These are phyloP conservation scores for Penicillium manginii DNA, from an alignment of 495 filamentous ascomycete genomes.

Conservation along the genomic window DNA sequence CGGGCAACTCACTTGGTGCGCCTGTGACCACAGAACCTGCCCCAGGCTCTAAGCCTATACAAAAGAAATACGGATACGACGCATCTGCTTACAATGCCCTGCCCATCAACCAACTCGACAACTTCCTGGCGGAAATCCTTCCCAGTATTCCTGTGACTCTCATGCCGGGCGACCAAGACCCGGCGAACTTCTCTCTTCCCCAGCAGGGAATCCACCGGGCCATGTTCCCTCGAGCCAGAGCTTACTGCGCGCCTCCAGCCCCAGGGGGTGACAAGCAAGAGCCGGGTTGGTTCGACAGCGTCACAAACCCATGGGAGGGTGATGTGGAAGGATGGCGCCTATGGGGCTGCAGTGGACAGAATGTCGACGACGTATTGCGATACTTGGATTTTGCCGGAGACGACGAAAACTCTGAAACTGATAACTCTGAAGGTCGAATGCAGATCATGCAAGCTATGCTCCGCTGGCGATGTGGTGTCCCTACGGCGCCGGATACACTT, in stretches of 20 bases:
- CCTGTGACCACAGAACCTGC: slow-evolving; percentile 40
- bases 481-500: slow-evolving; percentile 93
- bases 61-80: slow-evolving; percentile 95
- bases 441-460: slow-evolving; percentile 91
- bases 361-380: slow-evolving; percentile 89
- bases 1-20: slow-evolving; percentile 81
- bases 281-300: slow-evolving; percentile 80
- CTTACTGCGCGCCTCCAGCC: slow-evolving; percentile 58
- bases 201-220: slow-evolving; percentile 84
- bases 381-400: slow-evolving; percentile 63
- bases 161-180: slow-evolving; percentile 74
- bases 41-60: slow-evolving; percentile 45
- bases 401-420: slow-evolving; percentile 27
- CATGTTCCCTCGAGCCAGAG: slow-evolving; percentile 75
- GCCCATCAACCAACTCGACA: slow-evolving; percentile 81
- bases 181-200: slow-evolving; percentile 77
- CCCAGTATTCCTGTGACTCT: slow-evolving; percentile 81
- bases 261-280: slow-evolving; percentile 51
- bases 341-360: slow-evolving; percentile 86
- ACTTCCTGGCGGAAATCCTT: slow-evolving; percentile 77
- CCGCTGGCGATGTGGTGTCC: slow-evolving; percentile 88
- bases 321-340: slow-evolving; percentile 86
- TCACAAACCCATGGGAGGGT: slow-evolving; percentile 92
- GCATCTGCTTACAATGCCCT: slow-evolving; percentile 80
- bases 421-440: slow-evolving; percentile 68